Conservation (phyloP, 441 rosid genomes). For the Kokia cookei region DNA sequence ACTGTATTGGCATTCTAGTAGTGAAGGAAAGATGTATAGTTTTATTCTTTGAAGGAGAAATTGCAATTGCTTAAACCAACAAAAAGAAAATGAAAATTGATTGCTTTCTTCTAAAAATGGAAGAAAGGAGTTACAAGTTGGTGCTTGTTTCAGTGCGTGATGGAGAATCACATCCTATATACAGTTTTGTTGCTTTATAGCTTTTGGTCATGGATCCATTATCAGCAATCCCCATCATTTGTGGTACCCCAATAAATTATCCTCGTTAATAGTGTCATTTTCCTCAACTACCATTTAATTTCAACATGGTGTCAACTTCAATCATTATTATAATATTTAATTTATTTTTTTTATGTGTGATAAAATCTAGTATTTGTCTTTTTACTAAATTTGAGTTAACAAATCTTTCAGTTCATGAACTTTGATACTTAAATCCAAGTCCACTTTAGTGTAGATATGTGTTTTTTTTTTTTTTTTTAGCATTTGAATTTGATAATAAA, state of each 20-base stretch:
- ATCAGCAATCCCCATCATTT: background rate
- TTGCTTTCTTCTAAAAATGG: background rate
- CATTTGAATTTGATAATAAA: no score
- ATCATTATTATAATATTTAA: no score
- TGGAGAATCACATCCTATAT: background rate
- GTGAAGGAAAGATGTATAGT: background rate
- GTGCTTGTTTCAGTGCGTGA: background rate
- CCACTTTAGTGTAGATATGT: no score
- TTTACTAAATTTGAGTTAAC: no score
- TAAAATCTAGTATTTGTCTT: no score
- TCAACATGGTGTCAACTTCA: no score
- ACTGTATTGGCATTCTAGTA: background rate
- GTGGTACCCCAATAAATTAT: no score
- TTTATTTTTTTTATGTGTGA: no score
- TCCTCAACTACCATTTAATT: background rate
- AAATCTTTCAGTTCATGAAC: no score
- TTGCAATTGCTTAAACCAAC: background rate
- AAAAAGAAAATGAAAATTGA: background rate
- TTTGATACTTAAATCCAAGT: no score
- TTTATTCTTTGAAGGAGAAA: background rate
- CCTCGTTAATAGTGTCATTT: background rate
- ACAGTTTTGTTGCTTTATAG: no score
- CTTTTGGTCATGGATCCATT: background rate
- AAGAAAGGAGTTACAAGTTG: background rate
- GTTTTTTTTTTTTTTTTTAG: no score